A percentile compares a stretch with the other conserved stretches of the same genome.
phyloP scores from a whole-genome alignment of 192 early-diverging fungal genomes.

The Tieghemiomyces parasiticus region DNA sequence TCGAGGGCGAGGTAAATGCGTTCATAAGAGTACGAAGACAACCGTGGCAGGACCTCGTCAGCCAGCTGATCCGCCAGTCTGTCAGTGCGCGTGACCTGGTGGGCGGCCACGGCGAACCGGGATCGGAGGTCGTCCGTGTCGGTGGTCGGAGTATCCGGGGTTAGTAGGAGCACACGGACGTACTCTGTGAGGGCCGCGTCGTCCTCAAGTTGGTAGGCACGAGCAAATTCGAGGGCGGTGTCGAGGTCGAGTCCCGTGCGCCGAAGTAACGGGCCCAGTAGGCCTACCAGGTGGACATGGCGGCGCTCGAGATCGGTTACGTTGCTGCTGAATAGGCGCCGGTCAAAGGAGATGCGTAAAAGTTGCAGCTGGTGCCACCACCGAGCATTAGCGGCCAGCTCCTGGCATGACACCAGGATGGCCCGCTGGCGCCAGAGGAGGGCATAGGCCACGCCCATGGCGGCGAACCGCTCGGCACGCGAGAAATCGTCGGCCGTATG shows the following conservation, averaged over 20 bases:
- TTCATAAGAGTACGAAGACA: slow-evolving; percentile 54
- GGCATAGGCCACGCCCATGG: slow-evolving; percentile 38
- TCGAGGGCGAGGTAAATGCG: slow-evolving; percentile 38
- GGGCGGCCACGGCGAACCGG: slow-evolving; percentile 26
- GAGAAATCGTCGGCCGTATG: slow-evolving; percentile 6
- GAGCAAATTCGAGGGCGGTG: slow-evolving; percentile 46
- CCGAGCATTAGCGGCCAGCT: slow-evolving; percentile 38
- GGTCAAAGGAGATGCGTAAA: slow-evolving; percentile 42
- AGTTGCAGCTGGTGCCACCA: slow-evolving; percentile 53
- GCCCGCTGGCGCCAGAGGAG: slow-evolving; percentile 48
- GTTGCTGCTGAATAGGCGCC: slow-evolving; percentile 25
- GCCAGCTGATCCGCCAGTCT: slow-evolving; percentile 28
- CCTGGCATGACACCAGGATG: slow-evolving; percentile 38
- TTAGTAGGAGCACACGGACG: slow-evolving; percentile 23
- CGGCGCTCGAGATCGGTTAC: slow-evolving; percentile 15
- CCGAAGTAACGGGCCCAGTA: slow-evolving; percentile 40
- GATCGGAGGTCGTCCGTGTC: slow-evolving; percentile 27
- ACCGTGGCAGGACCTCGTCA: slow-evolving; percentile 24
- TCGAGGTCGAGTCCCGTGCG: slow-evolving; percentile 42
- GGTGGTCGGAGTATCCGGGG: slow-evolving; percentile 20
- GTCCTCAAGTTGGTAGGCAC: slow-evolving; percentile 38
- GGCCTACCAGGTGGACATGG: slow-evolving; percentile 29
- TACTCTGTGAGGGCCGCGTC: slow-evolving; percentile 35
- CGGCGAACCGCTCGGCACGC: slow-evolving; percentile 20
- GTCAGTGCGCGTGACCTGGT: slow-evolving; percentile 39